Evolutionary conservation across 306 rosid genomes (phyloP).

Genomic region (Argentina anserina): DNA sequence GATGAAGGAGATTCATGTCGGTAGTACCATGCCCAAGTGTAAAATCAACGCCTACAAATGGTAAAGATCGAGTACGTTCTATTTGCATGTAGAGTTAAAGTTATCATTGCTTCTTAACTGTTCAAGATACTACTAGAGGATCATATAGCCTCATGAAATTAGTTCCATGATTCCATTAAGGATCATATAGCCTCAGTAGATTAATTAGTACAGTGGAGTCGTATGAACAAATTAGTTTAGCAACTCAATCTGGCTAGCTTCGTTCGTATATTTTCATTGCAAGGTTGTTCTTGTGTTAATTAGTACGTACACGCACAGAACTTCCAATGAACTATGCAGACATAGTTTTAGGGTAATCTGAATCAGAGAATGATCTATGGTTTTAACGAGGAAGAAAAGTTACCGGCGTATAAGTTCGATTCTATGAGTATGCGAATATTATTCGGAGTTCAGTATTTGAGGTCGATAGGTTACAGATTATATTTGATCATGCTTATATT

Average conservation of each 20-base stretch:
- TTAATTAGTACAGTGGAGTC: background rate
- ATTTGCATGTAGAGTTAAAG: background rate
- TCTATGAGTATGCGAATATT: no score
- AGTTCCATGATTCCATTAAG: background rate
- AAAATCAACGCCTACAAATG: slow-evolving; percentile 46
- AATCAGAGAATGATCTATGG: no score
- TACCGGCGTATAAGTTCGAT: no score
- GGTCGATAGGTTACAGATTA: no score
- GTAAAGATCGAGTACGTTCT: slow-evolving; percentile 22
- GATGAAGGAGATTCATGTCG: slow-evolving; percentile 42
- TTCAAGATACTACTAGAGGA: background rate
- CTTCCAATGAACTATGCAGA: no score
- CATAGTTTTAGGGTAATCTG: no score
- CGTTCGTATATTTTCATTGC: background rate
- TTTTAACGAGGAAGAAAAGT: no score
- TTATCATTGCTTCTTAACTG: background rate
- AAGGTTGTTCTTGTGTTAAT: background rate
- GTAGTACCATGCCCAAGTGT: slow-evolving; percentile 51
- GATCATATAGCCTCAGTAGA: background rate
- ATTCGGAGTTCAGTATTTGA: no score
- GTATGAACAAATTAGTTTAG: background rate
- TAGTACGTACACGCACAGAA: no score
- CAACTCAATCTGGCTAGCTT: no score
- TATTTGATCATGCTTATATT: no score
- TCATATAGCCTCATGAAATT: background rate